A percentile compares a stretch with the other conserved stretches of the same genome.
phyloP scores from a whole-genome alignment of 495 filamentous ascomycete genomes.

The Physcia stellaris region DNA sequence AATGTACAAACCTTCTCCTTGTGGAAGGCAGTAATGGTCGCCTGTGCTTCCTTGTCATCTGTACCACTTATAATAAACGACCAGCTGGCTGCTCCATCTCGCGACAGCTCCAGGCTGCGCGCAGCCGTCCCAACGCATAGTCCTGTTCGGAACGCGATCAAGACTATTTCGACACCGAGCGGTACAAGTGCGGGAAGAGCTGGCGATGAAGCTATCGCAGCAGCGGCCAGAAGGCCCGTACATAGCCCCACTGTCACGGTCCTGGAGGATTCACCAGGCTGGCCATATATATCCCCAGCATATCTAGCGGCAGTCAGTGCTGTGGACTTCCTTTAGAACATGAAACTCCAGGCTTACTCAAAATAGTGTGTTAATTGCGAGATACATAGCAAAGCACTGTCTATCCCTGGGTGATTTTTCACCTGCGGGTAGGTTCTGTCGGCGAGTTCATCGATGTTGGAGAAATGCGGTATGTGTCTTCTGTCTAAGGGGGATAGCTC shows the following conservation, averaged over 20 bases:
- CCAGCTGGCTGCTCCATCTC: slow-evolving; percentile 39
- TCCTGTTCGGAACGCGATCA: slow-evolving; percentile 61
- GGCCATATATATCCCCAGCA: slow-evolving; percentile 34
- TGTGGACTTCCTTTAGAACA: slow-evolving; percentile 4
- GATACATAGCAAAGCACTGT: neutral
- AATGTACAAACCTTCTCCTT: no score
- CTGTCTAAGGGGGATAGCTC: neutral
- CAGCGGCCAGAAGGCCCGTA: slow-evolving; percentile 58
- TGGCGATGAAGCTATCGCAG: slow-evolving; percentile 53
- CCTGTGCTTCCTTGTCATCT: slow-evolving; percentile 28
- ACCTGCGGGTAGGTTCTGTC: neutral
- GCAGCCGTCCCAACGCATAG: slow-evolving; percentile 36
- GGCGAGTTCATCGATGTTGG: neutral
- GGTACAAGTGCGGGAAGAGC: slow-evolving; percentile 56
- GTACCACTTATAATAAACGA: slow-evolving; percentile 37
- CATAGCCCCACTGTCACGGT: slow-evolving; percentile 51
- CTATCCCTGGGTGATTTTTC: neutral
- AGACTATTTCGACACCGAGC: slow-evolving; percentile 53
- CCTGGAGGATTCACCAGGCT: slow-evolving; percentile 24
- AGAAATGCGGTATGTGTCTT: neutral
- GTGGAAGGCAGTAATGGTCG: slow-evolving; percentile 38
- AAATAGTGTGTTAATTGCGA: slow-evolving; percentile 41
- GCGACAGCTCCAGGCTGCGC: slow-evolving; percentile 27
- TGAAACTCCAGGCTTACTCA: slow-evolving; percentile 37
- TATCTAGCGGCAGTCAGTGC: slow-evolving; percentile 37